Evolutionary conservation across 352 stramenopile genomes (phyloP).

Genomic region (Pythium monospermum): DNA sequence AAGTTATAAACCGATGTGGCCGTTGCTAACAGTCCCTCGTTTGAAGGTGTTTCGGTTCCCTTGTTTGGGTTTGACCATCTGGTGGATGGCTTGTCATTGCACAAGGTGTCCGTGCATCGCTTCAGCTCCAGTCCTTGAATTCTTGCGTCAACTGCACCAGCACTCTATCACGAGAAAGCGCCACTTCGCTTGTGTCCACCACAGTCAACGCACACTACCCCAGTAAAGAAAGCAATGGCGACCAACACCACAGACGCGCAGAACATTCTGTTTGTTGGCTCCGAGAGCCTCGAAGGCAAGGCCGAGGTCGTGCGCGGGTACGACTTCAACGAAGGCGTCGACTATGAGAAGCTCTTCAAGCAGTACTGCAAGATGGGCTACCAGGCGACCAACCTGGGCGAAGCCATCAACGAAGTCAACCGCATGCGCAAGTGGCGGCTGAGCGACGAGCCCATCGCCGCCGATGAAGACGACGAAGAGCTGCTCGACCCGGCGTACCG

Average conservation of each 20-base stretch:
- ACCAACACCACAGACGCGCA: slow-evolving; percentile 46
- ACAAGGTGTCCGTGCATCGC: no score
- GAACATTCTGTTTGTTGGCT: slow-evolving; percentile 68
- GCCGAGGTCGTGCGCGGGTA: slow-evolving; percentile 56
- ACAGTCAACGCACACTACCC: no score
- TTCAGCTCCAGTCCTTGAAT: no score
- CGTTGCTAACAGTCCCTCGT: no score
- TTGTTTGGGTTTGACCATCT: no score
- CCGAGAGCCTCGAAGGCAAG: slow-evolving; percentile 75
- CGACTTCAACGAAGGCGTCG: slow-evolving; percentile 88
- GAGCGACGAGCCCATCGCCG: slow-evolving; percentile 89
- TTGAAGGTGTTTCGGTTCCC: no score
- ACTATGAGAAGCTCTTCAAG: slow-evolving; percentile 84
- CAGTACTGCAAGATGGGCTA: slow-evolving; percentile 88
- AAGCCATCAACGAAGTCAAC: slow-evolving; percentile 97
- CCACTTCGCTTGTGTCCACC: no score
- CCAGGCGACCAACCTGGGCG: slow-evolving; percentile 95
- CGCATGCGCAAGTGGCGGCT: slow-evolving; percentile 97
- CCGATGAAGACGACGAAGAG: slow-evolving; percentile 91
- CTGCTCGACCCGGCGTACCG: slow-evolving; percentile 75
- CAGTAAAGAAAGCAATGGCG: no score
- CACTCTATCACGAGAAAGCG: no score
- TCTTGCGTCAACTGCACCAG: no score
- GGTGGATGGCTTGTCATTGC: no score
- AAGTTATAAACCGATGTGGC: no score